Percentiles rank a stretch among this genome's conserved stretches.
Conservation (phyloP, 495 filamentous ascomycete genomes). For the Hypoxylon fuscum region DNA sequence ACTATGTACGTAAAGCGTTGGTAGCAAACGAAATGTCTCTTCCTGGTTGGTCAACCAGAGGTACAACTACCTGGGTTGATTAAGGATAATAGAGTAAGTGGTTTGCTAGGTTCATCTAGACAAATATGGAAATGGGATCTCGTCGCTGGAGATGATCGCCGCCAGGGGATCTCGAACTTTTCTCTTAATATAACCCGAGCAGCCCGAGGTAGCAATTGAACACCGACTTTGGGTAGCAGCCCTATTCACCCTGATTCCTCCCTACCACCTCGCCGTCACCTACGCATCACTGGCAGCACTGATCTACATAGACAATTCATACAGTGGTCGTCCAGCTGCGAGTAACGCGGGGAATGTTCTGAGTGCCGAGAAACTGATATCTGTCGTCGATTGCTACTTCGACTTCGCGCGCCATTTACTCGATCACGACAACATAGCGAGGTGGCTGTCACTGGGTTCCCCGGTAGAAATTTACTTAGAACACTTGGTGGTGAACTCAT, state of each 20-base stretch:
- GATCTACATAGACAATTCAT: conserved; percentile 25
- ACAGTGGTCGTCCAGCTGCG: conserved; percentile 5
- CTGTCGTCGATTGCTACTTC: conserved; percentile 20
- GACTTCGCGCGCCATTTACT: conserved; percentile 21
- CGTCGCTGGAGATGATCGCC: conserved; percentile 21
- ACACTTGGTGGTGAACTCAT: too few species aligned
- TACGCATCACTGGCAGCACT: conserved; percentile 21
- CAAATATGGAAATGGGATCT: conserved; percentile 14
- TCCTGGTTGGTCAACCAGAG: conserved; percentile 2
- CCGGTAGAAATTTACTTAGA: too few species aligned
- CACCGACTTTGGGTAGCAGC: conserved; percentile 7
- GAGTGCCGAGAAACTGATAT: conserved; percentile 17
- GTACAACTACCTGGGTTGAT: neutral
- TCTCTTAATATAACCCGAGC: conserved; percentile 26
- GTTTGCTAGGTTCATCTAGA: conserved; percentile 2
- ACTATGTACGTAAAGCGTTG: neutral
- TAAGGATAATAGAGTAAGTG: too few species aligned
- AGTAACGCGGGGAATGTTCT: conserved; percentile 12
- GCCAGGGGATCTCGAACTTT: conserved; percentile 34
- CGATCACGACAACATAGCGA: too few species aligned
- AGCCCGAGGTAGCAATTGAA: conserved; percentile 15
- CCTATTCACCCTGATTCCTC: conserved; percentile 13
- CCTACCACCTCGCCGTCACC: conserved; percentile 11
- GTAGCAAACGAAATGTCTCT: conserved; percentile 1
- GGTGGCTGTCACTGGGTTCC: neutral